Base-by-base conservation (phyloP, 768 basidiomycete species). In the Boletales sp. region DNA sequence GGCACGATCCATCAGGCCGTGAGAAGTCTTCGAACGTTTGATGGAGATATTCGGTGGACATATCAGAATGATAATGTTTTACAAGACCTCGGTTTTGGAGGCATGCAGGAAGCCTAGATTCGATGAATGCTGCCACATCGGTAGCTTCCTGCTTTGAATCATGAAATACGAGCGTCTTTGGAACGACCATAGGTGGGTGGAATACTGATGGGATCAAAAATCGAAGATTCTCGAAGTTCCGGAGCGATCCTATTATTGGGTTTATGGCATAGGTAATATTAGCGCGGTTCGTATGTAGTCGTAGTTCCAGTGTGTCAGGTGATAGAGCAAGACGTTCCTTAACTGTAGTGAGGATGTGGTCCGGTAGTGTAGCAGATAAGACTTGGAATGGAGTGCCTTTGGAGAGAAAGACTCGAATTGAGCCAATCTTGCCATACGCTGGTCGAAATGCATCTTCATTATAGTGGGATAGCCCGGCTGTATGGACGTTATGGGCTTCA, bases 11-110 rank as follows among this genome's bases (percentile, higher is more conserved):
- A 32, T 58, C 40, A 2, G 43, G 37, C 0, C 50, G 5, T 31
- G 34, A 54, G 44, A 68, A 68, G 34, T 54, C 53, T 8, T 58
- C 27, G 30, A 64, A 65, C 0, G 50, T 56, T 8, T 51, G 14
- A 15, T 60, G 29, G 0, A 69, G 51, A 35, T 68, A 70, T 8
- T 50, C 41, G 7, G 50, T 37, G 0, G 67, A 68, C 67, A 69
- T 68, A 1, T 43, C 37, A 12, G 53, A 51, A 29, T 71, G 60
- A 32, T 69, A 69, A 30, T 67, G 62, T 3, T 18, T 36, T 8
- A 69, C 45, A 8, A 69, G 39, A 0, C 59, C 60, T 3, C 24
- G 49, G 1, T 52, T 47, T 15, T 30, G 49, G 14, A 47, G 30
- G 14, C 35, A 5, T 0, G 3, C 4, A 1, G 65, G 60, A 0